Base-by-base conservation (phyloP, 257 asterid genomes). In the Echium plantagineum region DNA sequence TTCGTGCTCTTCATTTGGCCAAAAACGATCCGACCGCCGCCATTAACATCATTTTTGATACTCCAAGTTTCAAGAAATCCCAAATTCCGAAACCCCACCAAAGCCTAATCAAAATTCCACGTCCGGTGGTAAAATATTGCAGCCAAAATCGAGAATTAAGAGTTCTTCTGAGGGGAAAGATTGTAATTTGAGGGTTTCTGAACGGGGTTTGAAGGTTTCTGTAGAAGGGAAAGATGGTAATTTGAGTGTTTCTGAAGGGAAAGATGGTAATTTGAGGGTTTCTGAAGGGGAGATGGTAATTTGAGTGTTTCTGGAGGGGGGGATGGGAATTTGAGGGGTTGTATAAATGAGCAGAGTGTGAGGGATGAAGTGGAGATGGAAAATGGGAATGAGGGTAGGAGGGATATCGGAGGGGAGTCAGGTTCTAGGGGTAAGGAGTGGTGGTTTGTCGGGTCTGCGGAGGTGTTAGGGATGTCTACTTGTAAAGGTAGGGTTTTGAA, bases 1-100 rank as follows among this genome's bases (percentile, higher is more conserved):
- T 85, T 62, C 94, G 98, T 68, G 95, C 98, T 46, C 96, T 91
- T 58, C 95, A 85, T 77, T 67, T 91, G 98, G 89, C 98, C 60
- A 91, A 88, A 17, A 88, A 82, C 56, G 94, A 91, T 51, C 94
- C 90, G 6, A 85, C 90, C 12, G 94, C 94, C 7, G 98, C 98
- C 10, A 84, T 91, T 54, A 91, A 91, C 71, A 85, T 91, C 68
- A 84, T 91, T 3, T 78, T 88, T 19, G 98, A 91, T 64, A 68
- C 93, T 26, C 90, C 94, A 4, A 69, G 76, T 68, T 77, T 84
- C 68, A 69, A 69, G 68, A 81, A 73, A 60, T 69, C 74, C 18
- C 86, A 78, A 58, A 10, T 70, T 21, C 66, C 74, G 7, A 77
- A 31, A 73, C 31, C 56, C 9, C 75, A 1, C 70, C 68, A 71